phyloP scores from a whole-genome alignment of 257 asterid genomes.

The Mentha longifolia region DNA sequence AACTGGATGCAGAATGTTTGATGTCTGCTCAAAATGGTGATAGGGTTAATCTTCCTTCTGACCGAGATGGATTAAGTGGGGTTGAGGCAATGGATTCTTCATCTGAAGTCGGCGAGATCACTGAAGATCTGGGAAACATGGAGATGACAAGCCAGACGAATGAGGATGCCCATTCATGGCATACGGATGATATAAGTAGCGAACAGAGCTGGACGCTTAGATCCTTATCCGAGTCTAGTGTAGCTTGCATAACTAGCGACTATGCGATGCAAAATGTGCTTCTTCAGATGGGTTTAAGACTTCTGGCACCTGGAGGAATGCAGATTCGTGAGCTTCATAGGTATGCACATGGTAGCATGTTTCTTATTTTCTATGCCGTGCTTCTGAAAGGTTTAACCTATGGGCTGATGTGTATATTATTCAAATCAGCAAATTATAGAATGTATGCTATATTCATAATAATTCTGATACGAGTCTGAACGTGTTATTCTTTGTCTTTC shows the following conservation, averaged over 20 bases:
- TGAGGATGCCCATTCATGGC: constrained; percentile 50
- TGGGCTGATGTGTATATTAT: neutral
- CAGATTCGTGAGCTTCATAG: constrained; percentile 96
- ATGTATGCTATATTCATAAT: neutral
- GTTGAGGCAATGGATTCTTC: constrained; percentile 33
- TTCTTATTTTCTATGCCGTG: neutral
- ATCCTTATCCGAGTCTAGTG: constrained; percentile 89
- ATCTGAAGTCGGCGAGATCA: constrained; percentile 33
- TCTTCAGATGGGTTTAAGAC: constrained; percentile 93
- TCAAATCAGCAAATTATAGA: neutral
- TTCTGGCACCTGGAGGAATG: constrained; percentile 98
- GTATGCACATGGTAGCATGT: constrained; percentile 40
- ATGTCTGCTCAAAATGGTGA: constrained; percentile 33
- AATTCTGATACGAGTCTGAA: neutral
- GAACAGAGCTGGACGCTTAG: constrained; percentile 96
- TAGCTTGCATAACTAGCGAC: constrained; percentile 91
- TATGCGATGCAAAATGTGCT: constrained; percentile 99
- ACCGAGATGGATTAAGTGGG: constrained; percentile 30
- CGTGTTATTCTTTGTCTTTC: constrained; percentile 2
- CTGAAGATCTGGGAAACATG: constrained; percentile 45
- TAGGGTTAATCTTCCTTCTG: constrained; percentile 26
- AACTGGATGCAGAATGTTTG: constrained; percentile 56
- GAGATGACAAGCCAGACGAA: constrained; percentile 49
- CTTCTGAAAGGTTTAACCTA: neutral
- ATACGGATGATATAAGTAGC: constrained; percentile 72